Base-by-base conservation (phyloP, 1,284 basidiomycete genomes). In the Retiboletus flavoniger region DNA sequence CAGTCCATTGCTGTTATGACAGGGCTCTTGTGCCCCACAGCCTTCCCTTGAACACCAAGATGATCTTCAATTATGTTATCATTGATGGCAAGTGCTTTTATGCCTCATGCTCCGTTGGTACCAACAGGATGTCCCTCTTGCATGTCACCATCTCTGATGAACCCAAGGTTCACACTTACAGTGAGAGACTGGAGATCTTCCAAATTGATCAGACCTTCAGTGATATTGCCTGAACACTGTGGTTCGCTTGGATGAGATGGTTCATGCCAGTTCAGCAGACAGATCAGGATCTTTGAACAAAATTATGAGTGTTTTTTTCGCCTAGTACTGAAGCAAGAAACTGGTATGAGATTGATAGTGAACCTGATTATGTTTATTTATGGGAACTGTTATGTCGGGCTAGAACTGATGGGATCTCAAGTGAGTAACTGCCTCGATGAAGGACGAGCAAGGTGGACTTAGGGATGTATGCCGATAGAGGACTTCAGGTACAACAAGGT, bases 21-120 rank as follows among this genome's bases (percentile, higher is more conserved):
- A 10, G 7, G 6, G n/a, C 29, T 6, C n/a, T 41, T 7, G 40
- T 41, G 0, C 16, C 21, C 7, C 32, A 45, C 16, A 57, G 53
- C 28, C 10, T 44, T 4, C 46, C 52, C 14, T 40, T 53, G 7
- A 31, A 46, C n/a, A 26, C 36, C 26, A n/a, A 26, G 0, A 59
- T 43, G 0, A 62, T 61, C 14, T 68, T 59, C 40, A 60, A 69
- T 49, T 60, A 69, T 40, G 58, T 61, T 1, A 34, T 65, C 10
- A 31, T 66, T 16, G 21, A 55, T 16, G 52, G 57, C 1, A 57
- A 54, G 10, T 51, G 54, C 1, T 69, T 61, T 45, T 50, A 49
- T 32, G 62, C 63, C 7, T 57, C 58, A 3, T 2, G 9, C 3
- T 16, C 44, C 4, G 32, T 44, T 14, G 28, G 47, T 6, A 35